phyloP scores from a whole-genome alignment of 345 rosid genomes.

The Moringa oleifera region DNA sequence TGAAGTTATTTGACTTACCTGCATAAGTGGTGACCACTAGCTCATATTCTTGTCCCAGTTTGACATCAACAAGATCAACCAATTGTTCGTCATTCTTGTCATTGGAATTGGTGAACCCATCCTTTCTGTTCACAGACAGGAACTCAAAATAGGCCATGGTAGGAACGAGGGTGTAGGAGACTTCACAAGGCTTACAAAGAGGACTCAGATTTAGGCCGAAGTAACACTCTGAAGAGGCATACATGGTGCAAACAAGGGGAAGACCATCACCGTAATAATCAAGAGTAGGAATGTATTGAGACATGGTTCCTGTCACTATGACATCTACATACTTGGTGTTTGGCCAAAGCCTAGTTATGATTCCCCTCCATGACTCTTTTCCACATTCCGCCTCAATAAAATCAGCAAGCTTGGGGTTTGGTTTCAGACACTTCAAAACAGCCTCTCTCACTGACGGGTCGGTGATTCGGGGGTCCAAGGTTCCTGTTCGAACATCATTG shows the following conservation, averaged over 20 bases:
- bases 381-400: slow-evolving; percentile 37
- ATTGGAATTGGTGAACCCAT: slow-evolving; percentile 24
- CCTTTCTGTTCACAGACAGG: slow-evolving; percentile 36
- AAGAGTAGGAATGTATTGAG: slow-evolving; percentile 54
- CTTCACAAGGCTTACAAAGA: slow-evolving; percentile 40
- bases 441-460: slow-evolving; percentile 38
- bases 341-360: slow-evolving; percentile 51
- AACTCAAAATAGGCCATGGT: slow-evolving; percentile 61
- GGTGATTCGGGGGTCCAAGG: slow-evolving; percentile 31
- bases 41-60: slow-evolving; percentile 47
- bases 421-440: slow-evolving; percentile 31
- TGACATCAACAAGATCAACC: slow-evolving; percentile 49
- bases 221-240: slow-evolving; percentile 61
- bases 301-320: slow-evolving; percentile 61
- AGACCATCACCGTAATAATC: slow-evolving; percentile 48
- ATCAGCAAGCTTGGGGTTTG: slow-evolving; percentile 40
- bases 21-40: slow-evolving; percentile 57
- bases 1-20: slow-evolving; percentile 29
- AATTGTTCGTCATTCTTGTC: slow-evolving; percentile 20
- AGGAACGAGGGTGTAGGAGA: slow-evolving; percentile 45
- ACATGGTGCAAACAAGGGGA: slow-evolving; percentile 57
- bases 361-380: slow-evolving; percentile 44
- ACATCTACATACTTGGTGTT: slow-evolving; percentile 50
- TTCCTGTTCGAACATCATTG: slow-evolving; percentile 37
- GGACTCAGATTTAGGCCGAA: slow-evolving; percentile 48